Conservation (phyloP, 768 basidiomycete species). For the Boletus rufocinnamomeus region DNA sequence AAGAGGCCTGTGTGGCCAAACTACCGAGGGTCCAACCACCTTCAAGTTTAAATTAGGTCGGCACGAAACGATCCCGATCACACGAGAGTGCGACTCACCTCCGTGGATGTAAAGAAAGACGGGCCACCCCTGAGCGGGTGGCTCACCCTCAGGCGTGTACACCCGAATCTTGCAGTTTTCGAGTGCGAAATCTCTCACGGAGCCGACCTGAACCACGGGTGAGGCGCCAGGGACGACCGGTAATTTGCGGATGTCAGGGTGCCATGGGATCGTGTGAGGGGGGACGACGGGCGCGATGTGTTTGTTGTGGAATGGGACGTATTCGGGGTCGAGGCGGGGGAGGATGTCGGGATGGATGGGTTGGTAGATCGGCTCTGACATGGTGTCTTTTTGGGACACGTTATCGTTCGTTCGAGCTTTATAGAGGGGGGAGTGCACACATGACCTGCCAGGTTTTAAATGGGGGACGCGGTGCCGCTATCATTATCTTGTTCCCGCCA, state of each 20-base stretch:
- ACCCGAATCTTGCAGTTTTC: conserved; percentile 56
- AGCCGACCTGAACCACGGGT: conserved; percentile 55
- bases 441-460: conserved; percentile 12
- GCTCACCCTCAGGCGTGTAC: conserved; percentile 56
- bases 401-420: background rate
- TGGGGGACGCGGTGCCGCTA: background rate
- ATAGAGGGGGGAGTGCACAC: conserved; percentile 3
- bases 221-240: conserved; percentile 59
- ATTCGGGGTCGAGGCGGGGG: conserved; percentile 60
- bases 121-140: conserved; percentile 62
- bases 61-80: background rate
- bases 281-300: conserved; percentile 46
- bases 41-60: conserved; percentile 32
- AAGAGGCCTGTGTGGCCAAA: conserved; percentile 59
- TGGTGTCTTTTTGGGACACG: background rate
- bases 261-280: conserved; percentile 61
- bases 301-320: conserved; percentile 57
- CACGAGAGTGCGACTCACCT: conserved; percentile 37
- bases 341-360: conserved; percentile 64
- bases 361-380: conserved; percentile 34
- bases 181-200: conserved; percentile 50
- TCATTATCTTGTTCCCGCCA: background rate
- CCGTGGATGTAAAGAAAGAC: conserved; percentile 74
- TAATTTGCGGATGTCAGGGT: conserved; percentile 51
- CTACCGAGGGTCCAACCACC: conserved; percentile 77